Percentiles rank a stretch among this genome's conserved stretches.
Evolutionary conservation across 2,329 filamentous ascomycete species (phyloP).

Genomic region (Endothia cerciana): DNA sequence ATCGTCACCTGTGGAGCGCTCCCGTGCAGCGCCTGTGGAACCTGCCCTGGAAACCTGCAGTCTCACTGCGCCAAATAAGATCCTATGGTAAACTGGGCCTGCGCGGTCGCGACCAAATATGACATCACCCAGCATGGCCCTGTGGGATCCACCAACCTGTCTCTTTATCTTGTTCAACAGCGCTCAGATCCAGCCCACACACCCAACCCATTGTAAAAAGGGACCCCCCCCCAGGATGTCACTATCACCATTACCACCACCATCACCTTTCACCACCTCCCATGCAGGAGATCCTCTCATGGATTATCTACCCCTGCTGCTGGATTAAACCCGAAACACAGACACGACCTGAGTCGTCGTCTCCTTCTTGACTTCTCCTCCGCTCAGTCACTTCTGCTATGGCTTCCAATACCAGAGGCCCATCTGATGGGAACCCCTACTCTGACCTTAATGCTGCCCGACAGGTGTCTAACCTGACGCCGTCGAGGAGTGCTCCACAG

Average conservation of each 20-base stretch:
- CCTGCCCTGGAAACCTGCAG: not conserved
- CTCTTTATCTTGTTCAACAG: not conserved
- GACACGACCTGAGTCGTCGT: not conserved
- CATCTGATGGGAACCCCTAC: conserved; percentile 24
- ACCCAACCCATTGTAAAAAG: not conserved
- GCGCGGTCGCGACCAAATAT: not conserved
- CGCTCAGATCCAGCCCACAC: not conserved
- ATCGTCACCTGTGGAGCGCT: conserved; percentile 3
- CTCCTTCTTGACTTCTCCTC: not conserved
- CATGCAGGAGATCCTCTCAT: not conserved
- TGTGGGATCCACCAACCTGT: not conserved
- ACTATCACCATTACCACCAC: not conserved
- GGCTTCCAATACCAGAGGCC: not conserved
- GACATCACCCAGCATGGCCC: conserved; percentile 17
- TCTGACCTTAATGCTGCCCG: conserved; percentile 16
- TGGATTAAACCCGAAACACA: not conserved
- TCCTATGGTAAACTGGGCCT: conserved; percentile 11
- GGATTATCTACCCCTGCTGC: not conserved
- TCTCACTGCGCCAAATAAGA: not conserved
- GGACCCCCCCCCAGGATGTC: not conserved
- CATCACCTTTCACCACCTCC: too few relatives aligned
- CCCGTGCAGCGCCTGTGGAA: not conserved
- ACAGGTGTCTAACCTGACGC: conserved; percentile 10
- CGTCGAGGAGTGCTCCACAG: conserved; percentile 17
- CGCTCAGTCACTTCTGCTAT: not conserved